Evolutionary conservation across 2,329 filamentous ascomycete species (phyloP), one percentile per base, ranked within the genome.

Genomic region (Fusarium clavum): DNA sequence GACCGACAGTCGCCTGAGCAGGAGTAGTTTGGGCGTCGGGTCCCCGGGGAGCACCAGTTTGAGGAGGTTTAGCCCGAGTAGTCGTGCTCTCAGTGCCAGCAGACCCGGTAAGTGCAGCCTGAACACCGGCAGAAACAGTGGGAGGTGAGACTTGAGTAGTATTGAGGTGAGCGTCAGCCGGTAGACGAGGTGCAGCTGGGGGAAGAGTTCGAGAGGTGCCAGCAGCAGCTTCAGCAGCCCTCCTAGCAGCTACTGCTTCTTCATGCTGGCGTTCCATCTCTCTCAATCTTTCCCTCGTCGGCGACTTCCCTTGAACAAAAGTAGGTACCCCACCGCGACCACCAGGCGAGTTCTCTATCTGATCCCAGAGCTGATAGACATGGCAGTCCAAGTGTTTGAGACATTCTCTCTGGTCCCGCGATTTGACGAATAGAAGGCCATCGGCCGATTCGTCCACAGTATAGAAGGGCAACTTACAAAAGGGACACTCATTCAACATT

Each of bases 351-450:
- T 38, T 38, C n/a, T 44, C 25, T 16, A 72, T 6, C 2, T n/a
- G 9, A 22, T 61, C 59, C 73, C 73, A 75, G 9, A 75, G 73
- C 1, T 44, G 5, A 13, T 73, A 61, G 38, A 69, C 27, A 45
- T 75, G 73, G 5, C 71, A 75, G 27, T 75, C 73, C 18, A 73
- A 32, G 44, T 75, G 73, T 44, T 61, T 57, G 44, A 64, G 56
- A n/a, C 70, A 64, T 6, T 72, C 66, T 1, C 57, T 24, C 0
- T 25, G 13, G 5, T 57, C 44, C 4, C 43, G 25, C 3, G 14
- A 8, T 6, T n/a, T 11, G 9, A 24, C 6, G 6, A 27, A 12
- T 5, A 13, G 11, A 6, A 40, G 14, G 1, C 46, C 54, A 9
- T 34, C 8, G 9, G 46, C 40, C 4, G 14, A 29, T 4, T 38